Conservation (phyloP, 768 basidiomycete species). For the Amanita polypyramis region DNA sequence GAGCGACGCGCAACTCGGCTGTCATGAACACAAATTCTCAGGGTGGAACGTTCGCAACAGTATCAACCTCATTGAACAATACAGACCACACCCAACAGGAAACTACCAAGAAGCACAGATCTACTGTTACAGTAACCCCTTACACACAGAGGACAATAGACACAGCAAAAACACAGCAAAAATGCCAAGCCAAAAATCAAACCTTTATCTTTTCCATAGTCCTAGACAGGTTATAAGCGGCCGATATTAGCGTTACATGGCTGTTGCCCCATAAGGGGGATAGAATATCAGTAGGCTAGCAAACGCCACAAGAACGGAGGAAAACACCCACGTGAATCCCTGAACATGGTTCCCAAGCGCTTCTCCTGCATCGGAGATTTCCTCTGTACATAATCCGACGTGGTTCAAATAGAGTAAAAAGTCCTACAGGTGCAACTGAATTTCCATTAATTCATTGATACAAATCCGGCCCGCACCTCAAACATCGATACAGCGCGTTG, state of each 20-base stretch:
- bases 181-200: background rate
- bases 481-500: constrained; percentile 76
- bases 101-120: no score
- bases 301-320: background rate
- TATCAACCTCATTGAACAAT: no score
- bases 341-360: constrained; percentile 86
- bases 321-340: constrained; percentile 76
- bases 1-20: no score
- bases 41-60: no score
- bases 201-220: constrained; percentile 26
- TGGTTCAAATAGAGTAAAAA: constrained; percentile 81
- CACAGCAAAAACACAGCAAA: no score
- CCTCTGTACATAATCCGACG: constrained; percentile 78
- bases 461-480: constrained; percentile 46
- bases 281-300: background rate
- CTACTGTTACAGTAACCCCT: background rate
- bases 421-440: constrained; percentile 30
- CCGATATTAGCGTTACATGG: constrained; percentile 78
- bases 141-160: background rate
- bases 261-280: constrained; percentile 20
- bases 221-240: constrained; percentile 74
- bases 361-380: constrained; percentile 79
- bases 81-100: no score
- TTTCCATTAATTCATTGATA: background rate
- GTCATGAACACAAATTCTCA: no score